Base-by-base conservation (phyloP, 805 yeast species). In the Saturnispora sekii region DNA sequence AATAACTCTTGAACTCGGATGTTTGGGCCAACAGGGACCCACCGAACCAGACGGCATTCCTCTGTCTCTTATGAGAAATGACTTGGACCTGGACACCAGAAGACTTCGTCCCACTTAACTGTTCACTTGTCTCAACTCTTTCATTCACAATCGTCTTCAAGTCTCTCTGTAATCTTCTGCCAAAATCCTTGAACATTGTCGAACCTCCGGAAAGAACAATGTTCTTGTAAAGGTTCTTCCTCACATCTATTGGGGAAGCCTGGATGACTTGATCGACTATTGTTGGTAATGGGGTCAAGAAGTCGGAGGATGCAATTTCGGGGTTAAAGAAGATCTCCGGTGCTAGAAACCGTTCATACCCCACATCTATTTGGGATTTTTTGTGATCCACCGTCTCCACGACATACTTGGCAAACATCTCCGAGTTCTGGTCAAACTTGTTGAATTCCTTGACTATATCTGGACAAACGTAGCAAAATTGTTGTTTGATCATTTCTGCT, bases 41-140 rank as follows among this genome's bases (percentile, higher is more conserved):
- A 56, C 99, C 99, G 62, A 90, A 93, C 99, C 99, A 93, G 48
- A 93, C 99, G 3, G 99, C 99, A 60, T 93, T 87, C 64, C 96
- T 78, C 70, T 93, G 99, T 67, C 93, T 84, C 71, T 90, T 88
- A 69, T 93, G 99, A 28, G 95, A 79, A 53, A 93, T 89, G 50
- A 93, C 99, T 67, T 86, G 94, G 46, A 93, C 99, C 46, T 88
- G 95, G 42, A 93, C 94, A 63, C 99, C 99, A 29, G 94, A 83
- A 21, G 94, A 81, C 61, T 79, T 84, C 35, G 77, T 74, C 45
- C 82, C 82, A 56, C 88, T 78, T 48, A 81, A 68, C 56, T 71
- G 70, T 67, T 93, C 98, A 61, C 89, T 81, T 48, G 73, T 72
- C 44, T 80, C 78, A 49, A 93, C 87, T 67, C 99, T 81, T 51